A percentile compares a stretch with the other conserved stretches of the same genome.
Conservation (phyloP, 73 alveolate genomes). For the Effrenium voratum region DNA sequence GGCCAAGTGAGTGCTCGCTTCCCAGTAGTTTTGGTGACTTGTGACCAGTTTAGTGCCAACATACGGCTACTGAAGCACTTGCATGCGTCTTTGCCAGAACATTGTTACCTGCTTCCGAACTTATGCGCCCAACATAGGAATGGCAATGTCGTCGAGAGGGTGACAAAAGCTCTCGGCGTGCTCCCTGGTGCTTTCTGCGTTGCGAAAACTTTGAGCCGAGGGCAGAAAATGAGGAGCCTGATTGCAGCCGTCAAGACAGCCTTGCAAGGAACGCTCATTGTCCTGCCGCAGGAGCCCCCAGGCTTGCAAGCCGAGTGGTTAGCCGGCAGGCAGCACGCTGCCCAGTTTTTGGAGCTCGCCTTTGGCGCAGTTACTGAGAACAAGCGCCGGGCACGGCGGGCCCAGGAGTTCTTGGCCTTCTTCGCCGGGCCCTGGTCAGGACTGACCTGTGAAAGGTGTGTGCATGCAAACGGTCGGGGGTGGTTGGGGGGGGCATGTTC, state of each 20-base stretch:
- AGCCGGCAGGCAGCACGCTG: conserved; percentile 37
- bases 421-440: conserved; percentile 51
- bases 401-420: background rate
- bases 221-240: background rate
- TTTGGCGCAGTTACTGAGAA: background rate
- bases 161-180: conserved; percentile 26
- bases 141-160: conserved; percentile 30
- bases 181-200: conserved; percentile 52
- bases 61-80: conserved; percentile 37
- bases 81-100: background rate
- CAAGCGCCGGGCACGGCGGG: background rate
- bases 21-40: background rate
- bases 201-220: conserved; percentile 1
- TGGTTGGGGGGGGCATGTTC: no score
- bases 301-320: conserved; percentile 59
- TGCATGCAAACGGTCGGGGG: no score
- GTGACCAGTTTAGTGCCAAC: conserved; percentile 46
- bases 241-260: background rate
- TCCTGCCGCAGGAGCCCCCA: conserved; percentile 24
- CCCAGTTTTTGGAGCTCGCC: background rate
- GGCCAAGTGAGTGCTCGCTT: conserved; percentile 24
- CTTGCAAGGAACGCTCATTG: background rate
- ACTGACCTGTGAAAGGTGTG: background rate
- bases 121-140: conserved; percentile 45
- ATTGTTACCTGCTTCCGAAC: background rate